These are phyloP conservation scores for Taphrina sp. DNA, from an alignment of 1,139 yeast genomes.

Conservation along the genomic window DNA sequence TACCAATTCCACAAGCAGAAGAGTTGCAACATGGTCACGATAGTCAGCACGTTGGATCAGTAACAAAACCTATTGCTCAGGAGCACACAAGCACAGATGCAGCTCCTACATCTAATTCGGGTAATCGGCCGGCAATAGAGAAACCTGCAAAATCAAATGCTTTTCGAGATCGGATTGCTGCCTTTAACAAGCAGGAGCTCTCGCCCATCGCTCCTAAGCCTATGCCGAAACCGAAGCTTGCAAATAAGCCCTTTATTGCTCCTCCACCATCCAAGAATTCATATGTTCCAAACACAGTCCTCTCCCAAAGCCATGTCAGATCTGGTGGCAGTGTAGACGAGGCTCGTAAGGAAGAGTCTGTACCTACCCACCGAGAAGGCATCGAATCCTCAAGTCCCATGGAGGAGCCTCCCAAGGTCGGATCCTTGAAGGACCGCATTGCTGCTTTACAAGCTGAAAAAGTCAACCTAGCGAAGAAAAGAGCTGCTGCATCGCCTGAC, in stretches of 20 bases:
- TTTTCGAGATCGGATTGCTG: conserved; percentile 49
- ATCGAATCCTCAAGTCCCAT: background rate
- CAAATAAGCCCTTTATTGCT: conserved; percentile 47
- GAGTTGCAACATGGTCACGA: background rate
- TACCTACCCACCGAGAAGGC: background rate
- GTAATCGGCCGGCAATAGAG: conserved; percentile 18
- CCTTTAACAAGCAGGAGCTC: conserved; percentile 48
- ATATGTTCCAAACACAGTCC: conserved; percentile 14
- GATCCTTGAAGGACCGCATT: conserved; percentile 23
- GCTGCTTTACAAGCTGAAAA: conserved; percentile 29
- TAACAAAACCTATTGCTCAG: background rate
- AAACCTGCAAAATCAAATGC: conserved; percentile 31
- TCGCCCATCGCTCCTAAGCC: conserved; percentile 47
- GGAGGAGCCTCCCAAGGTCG: conserved; percentile 22
- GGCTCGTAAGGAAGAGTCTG: conserved; percentile 1
- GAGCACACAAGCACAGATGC: background rate
- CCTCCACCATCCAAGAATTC: conserved; percentile 47
- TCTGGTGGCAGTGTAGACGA: background rate
- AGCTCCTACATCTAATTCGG: background rate
- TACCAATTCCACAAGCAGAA: background rate
- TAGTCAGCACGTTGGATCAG: background rate
- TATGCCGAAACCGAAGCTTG: conserved; percentile 45
- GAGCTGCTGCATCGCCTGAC: no score
- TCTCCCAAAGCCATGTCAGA: no score
- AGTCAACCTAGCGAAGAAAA: conserved; percentile 8